Base-by-base conservation (phyloP, 2,329 filamentous ascomycete genomes). In the Fonsecaea multimorphosa region DNA sequence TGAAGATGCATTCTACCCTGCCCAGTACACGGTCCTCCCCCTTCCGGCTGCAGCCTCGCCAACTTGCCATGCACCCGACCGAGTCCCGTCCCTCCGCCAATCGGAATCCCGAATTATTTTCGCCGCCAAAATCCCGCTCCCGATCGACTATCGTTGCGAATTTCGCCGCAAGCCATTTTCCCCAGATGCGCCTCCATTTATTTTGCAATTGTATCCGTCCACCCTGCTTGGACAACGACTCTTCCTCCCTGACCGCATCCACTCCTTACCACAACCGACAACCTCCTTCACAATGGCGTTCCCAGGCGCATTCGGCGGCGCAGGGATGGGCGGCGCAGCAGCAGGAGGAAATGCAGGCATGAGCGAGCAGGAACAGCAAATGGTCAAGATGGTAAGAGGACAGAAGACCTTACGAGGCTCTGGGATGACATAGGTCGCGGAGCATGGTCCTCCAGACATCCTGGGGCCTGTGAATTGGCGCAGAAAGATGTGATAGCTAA, bases 351-450 rank as follows among this genome's bases (percentile, higher is more conserved):
- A 67, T 29, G 67, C 61, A 31, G 80, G 80, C 49, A 77, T 82
- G 78, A 80, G 69, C 61, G 80, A 82, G 16, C 79, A 82, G 71
- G 81, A 83, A 65, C 77, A 79, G 61, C 75, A 76, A 52, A 82
- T 82, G 78, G 78, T 82, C 49, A 82, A 80, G 71, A 78, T 77
- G 74, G 81, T 83, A 69, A 61, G 49, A 61, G 49, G 9, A 19
- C 29, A 31, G 11, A 54, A 54, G 29, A 31, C 19, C 24, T 19
- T 2, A 5, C 9, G 0, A 24, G 4, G 12, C 7, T 16, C n/a
- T 31, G 19, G 31, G 5, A 24, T 22, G 22, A 4, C 3, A 14
- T 32, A 31, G 31, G n/a, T 12, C 19, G 31, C 32, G 34, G 54
- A 40, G 32, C 16, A 24, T n/a, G n/a, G 7, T 11, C 4, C 49